These are phyloP conservation scores for Hemisphaericaspora xylofermentans DNA, from an alignment of 1,139 yeast genomes.

Conservation along the genomic window DNA sequence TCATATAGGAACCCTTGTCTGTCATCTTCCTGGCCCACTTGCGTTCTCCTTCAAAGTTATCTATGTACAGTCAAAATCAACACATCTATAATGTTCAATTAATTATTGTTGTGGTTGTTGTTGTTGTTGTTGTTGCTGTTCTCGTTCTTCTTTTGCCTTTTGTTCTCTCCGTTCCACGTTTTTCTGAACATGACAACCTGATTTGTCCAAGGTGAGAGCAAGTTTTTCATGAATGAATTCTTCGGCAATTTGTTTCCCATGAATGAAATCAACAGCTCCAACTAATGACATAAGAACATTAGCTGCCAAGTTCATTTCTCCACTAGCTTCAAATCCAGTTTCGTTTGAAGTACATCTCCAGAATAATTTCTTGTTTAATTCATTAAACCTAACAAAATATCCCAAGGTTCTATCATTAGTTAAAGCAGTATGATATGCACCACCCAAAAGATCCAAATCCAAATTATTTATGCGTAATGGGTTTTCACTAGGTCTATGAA, in stretches of 20 bases:
- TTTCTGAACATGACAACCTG: neutral
- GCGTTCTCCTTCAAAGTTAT: too few species aligned
- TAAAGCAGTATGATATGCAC: constrained; percentile 50
- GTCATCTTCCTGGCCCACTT: too few species aligned
- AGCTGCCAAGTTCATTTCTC: constrained; percentile 59
- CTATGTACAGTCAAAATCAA: too few species aligned
- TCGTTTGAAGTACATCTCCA: constrained; percentile 66
- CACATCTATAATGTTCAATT: too few species aligned
- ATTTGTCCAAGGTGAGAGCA: constrained; percentile 10
- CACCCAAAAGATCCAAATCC: constrained; percentile 67
- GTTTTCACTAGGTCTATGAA: constrained; percentile 26
- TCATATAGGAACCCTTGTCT: too few species aligned
- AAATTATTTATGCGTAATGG: constrained; percentile 48
- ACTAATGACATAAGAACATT: constrained; percentile 72
- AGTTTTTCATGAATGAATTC: constrained; percentile 54
- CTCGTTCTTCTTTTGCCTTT: neutral
- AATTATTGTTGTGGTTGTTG: too few species aligned
- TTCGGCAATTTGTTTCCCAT: constrained; percentile 62
- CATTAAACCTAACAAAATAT: constrained; percentile 48
- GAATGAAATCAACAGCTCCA: constrained; percentile 73
- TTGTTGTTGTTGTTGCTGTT: neutral
- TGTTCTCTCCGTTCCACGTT: neutral
- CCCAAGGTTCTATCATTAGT: constrained; percentile 52
- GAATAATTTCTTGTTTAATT: constrained; percentile 59
- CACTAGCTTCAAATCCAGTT: constrained; percentile 51